phyloP scores from a whole-genome alignment of 2,329 filamentous ascomycete genomes.

The Sphaerulina musiva region DNA sequence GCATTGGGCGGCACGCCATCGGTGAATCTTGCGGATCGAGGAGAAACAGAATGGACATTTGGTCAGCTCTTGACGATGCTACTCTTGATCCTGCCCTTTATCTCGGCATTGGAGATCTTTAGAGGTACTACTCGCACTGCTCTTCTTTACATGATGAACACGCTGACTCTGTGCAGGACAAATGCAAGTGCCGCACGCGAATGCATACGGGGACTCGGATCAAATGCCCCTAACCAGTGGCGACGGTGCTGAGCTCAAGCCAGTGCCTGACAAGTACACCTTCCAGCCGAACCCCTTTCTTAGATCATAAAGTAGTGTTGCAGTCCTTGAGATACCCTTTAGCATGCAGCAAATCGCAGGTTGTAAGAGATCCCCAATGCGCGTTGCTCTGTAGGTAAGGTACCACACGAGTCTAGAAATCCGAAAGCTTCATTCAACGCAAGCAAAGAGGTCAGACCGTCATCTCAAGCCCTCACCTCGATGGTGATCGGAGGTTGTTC shows the following conservation, averaged over 20 bases:
- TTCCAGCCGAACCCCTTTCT: constrained; percentile 19
- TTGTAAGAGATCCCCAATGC: too few relatives aligned
- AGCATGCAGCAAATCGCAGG: background rate
- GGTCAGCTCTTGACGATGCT: constrained; percentile 56
- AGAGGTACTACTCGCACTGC: constrained; percentile 39
- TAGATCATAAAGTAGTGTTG: constrained; percentile 3
- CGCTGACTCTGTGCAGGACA: constrained; percentile 14
- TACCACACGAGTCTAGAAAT: background rate
- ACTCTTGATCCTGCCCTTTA: constrained; percentile 53
- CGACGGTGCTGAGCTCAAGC: constrained; percentile 10
- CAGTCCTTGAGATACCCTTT: background rate
- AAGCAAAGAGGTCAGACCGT: too few relatives aligned
- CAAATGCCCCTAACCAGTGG: constrained; percentile 17
- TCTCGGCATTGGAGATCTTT: constrained; percentile 55
- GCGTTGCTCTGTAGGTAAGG: too few relatives aligned
- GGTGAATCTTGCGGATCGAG: constrained; percentile 46
- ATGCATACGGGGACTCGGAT: constrained; percentile 14
- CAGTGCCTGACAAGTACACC: constrained; percentile 9
- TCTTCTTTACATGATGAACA: background rate
- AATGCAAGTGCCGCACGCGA: constrained; percentile 17
- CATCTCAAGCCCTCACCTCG: too few relatives aligned
- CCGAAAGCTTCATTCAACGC: too few relatives aligned
- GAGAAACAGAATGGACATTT: constrained; percentile 57
- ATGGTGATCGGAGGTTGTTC: background rate
- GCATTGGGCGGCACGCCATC: constrained; percentile 53